These are phyloP conservation scores for Eutrema japonicum DNA, from an alignment of 345 rosid species.

Conservation along the genomic window DNA sequence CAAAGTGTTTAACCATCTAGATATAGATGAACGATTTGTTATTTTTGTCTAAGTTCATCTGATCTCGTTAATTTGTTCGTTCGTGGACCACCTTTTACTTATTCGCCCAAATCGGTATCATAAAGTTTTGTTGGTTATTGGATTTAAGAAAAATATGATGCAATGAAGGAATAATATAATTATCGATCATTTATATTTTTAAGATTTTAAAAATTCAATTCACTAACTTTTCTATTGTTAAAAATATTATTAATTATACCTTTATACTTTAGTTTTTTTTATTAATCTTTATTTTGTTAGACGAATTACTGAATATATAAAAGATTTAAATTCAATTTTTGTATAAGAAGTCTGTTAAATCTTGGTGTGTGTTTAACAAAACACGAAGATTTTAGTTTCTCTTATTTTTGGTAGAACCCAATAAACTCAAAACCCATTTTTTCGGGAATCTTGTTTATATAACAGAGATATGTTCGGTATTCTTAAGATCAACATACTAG, in stretches of 20 bases:
- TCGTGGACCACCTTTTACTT: conserved; percentile 19
- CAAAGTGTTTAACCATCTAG: conserved; percentile 5
- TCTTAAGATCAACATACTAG: conserved; percentile 3
- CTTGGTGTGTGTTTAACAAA: not conserved
- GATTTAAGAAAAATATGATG: not conserved
- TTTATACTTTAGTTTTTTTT: not conserved
- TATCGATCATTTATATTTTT: not conserved
- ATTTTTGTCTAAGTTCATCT: not conserved
- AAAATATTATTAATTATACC: too few species aligned
- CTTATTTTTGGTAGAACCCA: not conserved
- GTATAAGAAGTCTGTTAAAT: not conserved
- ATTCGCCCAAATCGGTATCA: conserved; percentile 5
- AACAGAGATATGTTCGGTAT: not conserved
- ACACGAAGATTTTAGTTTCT: not conserved
- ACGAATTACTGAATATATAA: not conserved
- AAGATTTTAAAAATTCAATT: not conserved
- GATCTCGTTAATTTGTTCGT: conserved; percentile 5
- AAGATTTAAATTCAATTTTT: not conserved
- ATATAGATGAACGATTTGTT: not conserved
- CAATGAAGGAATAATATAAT: not conserved
- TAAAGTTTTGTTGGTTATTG: not conserved
- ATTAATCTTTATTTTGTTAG: not conserved
- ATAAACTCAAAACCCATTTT: not conserved
- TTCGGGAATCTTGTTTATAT: not conserved
- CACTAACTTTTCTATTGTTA: not conserved